phyloP scores from a whole-genome alignment of 192 early-diverging fungal genomes.

The Coemansia sp. region DNA sequence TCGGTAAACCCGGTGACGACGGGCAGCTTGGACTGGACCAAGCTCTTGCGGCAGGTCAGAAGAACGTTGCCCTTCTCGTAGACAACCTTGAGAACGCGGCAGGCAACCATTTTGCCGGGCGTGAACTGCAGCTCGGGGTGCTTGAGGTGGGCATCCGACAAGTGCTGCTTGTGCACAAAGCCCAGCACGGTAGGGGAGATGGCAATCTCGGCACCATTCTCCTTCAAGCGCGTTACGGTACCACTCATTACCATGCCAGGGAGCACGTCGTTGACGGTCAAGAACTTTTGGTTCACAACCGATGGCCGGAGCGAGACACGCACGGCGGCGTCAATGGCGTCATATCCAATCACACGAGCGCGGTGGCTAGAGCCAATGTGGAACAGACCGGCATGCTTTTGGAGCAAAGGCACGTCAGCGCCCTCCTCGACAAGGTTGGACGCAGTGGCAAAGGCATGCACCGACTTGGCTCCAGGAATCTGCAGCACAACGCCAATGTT shows the following conservation, averaged over 20 bases:
- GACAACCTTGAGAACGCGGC: conserved; percentile 69
- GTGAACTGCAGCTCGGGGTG: conserved; percentile 72
- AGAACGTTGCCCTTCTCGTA: conserved; percentile 61
- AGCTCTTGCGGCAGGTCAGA: conserved; percentile 75
- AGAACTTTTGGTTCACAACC: conserved; percentile 68
- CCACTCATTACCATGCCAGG: conserved; percentile 41
- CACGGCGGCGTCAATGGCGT: conserved; percentile 74
- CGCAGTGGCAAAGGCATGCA: conserved; percentile 47
- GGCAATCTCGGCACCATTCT: conserved; percentile 61
- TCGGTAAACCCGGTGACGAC: conserved; percentile 62
- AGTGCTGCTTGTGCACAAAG: conserved; percentile 71
- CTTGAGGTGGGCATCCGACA: conserved; percentile 74
- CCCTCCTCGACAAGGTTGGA: conserved; percentile 73
- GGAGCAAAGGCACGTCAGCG: conserved; percentile 56
- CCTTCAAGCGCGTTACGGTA: conserved; percentile 56
- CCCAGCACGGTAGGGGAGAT: conserved; percentile 66
- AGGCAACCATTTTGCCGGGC: conserved; percentile 72
- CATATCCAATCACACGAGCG: conserved; percentile 79
- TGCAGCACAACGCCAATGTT: conserved; percentile 67
- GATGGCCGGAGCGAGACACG: conserved; percentile 72
- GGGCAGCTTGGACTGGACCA: conserved; percentile 74
- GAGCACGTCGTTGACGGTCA: conserved; percentile 68
- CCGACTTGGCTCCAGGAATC: conserved; percentile 41
- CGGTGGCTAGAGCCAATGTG: conserved; percentile 71
- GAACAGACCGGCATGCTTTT: conserved; percentile 57